phyloP scores from a whole-genome alignment of 2,329 filamentous ascomycete genomes.

The Bipolaris gigantea region DNA sequence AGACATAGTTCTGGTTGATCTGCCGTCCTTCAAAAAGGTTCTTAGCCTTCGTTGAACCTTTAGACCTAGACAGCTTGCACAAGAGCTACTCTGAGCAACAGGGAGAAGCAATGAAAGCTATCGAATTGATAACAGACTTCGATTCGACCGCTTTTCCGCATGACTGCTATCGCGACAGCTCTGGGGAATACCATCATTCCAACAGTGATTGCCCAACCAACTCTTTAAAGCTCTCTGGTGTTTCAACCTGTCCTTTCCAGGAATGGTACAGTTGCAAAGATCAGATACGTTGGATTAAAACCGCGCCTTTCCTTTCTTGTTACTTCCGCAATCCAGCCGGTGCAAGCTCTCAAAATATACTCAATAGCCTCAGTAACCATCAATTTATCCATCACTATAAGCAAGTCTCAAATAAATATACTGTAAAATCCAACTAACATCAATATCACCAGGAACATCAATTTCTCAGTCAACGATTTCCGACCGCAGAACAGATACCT shows the following conservation, averaged over 20 bases:
- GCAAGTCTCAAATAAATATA: neutral
- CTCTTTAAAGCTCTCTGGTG: rapidly evolving
- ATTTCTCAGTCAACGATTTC: no score
- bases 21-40: neutral
- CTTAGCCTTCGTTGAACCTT: neutral
- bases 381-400: neutral
- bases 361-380: neutral
- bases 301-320: neutral
- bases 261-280: neutral
- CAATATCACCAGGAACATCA: neutral
- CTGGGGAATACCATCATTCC: neutral
- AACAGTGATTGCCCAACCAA: neutral
- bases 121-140: neutral
- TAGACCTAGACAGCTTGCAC: neutral
- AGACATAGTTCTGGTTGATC: neutral
- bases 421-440: neutral
- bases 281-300: neutral
- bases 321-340: neutral
- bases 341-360: neutral
- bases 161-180: neutral
- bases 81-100: neutral
- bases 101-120: neutral
- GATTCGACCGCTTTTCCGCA: neutral
- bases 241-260: neutral
- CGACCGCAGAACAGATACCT: neutral